These are phyloP conservation scores for Hypoxylon sp. DNA, from an alignment of 2,329 filamentous ascomycete genomes.

Conservation along the genomic window DNA sequence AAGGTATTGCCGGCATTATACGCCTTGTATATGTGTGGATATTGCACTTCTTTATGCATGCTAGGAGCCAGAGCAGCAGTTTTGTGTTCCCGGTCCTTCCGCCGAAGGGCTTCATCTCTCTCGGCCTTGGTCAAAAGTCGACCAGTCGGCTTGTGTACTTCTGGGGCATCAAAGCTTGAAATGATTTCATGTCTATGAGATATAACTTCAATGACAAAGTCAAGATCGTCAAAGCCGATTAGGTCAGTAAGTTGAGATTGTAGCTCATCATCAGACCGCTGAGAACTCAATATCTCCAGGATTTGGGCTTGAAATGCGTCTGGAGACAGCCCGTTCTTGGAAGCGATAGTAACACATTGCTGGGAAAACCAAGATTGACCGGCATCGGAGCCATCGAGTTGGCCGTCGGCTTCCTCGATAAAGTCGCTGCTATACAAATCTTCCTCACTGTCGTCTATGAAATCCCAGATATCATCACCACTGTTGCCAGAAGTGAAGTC, in stretches of 20 bases:
- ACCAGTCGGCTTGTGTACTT: slow-evolving; percentile 56
- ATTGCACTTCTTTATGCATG: slow-evolving; percentile 80
- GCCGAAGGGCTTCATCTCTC: slow-evolving; percentile 82
- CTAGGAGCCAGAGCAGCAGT: slow-evolving; percentile 77
- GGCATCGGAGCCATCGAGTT: slow-evolving; percentile 58
- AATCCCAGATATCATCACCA: slow-evolving; percentile 91
- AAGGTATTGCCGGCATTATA: slow-evolving; percentile 90
- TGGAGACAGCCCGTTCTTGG: slow-evolving; percentile 74
- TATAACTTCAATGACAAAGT: slow-evolving; percentile 93
- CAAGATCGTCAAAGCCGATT: slow-evolving; percentile 92
- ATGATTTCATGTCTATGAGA: slow-evolving; percentile 79
- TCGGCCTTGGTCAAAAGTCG: slow-evolving; percentile 81
- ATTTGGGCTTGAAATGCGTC: slow-evolving; percentile 84
- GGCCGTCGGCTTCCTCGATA: slow-evolving; percentile 62
- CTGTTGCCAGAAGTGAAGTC: slow-evolving; percentile 71
- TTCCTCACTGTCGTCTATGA: slow-evolving; percentile 82
- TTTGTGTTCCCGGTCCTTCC: slow-evolving; percentile 88
- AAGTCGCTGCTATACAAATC: slow-evolving; percentile 76
- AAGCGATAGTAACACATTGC: slow-evolving; percentile 77
- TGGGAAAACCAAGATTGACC: slow-evolving; percentile 78
- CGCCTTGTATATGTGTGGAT: slow-evolving; percentile 92
- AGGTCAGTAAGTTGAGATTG: slow-evolving; percentile 92
- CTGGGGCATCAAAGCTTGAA: slow-evolving; percentile 58
- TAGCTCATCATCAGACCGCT: slow-evolving; percentile 83
- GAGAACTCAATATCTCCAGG: slow-evolving; percentile 77